phyloP scores from a whole-genome alignment of 805 yeast species.

The Ogataea allantospora region DNA sequence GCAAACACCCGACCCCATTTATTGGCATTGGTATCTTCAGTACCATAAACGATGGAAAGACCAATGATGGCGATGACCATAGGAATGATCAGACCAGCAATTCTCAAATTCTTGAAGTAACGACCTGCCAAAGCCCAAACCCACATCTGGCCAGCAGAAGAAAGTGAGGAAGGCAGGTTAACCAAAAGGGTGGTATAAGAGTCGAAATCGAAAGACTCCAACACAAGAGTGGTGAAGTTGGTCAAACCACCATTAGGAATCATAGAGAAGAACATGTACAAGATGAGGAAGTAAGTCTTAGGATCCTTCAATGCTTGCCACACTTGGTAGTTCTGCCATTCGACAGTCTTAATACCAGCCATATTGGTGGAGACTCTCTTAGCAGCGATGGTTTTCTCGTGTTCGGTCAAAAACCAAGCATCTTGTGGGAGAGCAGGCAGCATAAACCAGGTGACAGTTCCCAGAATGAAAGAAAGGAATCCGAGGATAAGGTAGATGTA shows the following conservation, averaged over 20 bases:
- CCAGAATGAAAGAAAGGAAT: constrained; percentile 41
- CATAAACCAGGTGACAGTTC: constrained; percentile 24
- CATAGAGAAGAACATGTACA: constrained; percentile 25
- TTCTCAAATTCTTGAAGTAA: constrained; percentile 21
- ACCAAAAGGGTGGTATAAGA: constrained; percentile 17
- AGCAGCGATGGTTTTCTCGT: constrained; percentile 29
- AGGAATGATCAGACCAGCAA: constrained; percentile 23
- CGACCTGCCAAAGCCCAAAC: constrained; percentile 16
- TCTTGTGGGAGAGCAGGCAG: constrained; percentile 40
- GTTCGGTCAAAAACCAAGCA: constrained; percentile 44
- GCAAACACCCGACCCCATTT: constrained; percentile 33
- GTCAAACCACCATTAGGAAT: constrained; percentile 33
- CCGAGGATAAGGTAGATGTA: constrained; percentile 59
- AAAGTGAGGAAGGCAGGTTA: constrained; percentile 21
- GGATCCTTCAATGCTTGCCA: constrained; percentile 24
- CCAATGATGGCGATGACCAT: constrained; percentile 27
- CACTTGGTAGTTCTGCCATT: constrained; percentile 27
- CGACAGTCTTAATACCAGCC: constrained; percentile 19
- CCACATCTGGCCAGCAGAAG: constrained; percentile 27
- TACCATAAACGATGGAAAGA: constrained; percentile 24
- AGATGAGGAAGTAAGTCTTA: constrained; percentile 22
- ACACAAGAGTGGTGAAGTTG: constrained; percentile 29
- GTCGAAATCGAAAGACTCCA: constrained; percentile 18
- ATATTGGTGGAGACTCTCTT: constrained; percentile 7
- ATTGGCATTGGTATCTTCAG: constrained; percentile 22